A percentile compares a stretch with the other conserved stretches of the same genome.
Evolutionary conservation across 345 rosid genomes (phyloP).

Genomic region (Ailanthus altissimus): DNA sequence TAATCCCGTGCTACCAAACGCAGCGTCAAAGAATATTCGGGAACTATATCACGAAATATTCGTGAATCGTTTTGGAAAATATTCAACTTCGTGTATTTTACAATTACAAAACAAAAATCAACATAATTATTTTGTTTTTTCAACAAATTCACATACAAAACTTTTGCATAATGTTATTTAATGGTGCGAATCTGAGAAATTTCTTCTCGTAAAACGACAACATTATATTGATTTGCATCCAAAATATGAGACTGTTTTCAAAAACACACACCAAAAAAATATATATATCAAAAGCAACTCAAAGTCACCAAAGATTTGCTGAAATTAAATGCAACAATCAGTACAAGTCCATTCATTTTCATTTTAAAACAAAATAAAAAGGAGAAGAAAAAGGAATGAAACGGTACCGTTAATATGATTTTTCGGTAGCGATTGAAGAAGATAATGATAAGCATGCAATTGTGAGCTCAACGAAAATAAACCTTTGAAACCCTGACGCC

Average conservation of each 20-base stretch:
- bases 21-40: background rate
- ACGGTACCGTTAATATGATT: conserved; percentile 17
- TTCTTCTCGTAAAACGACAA: background rate
- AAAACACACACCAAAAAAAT: too few relatives aligned
- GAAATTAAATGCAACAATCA: background rate
- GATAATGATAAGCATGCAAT: background rate
- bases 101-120: background rate
- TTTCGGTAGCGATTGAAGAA: background rate
- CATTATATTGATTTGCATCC: background rate
- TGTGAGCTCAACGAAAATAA: background rate
- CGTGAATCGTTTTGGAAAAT: background rate
- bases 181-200: background rate
- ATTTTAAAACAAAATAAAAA: too few relatives aligned
- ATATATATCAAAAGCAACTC: background rate
- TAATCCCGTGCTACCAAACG: background rate
- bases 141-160: background rate
- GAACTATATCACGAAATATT: background rate
- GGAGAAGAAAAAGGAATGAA: background rate
- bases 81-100: background rate
- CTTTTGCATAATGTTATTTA: too few relatives aligned
- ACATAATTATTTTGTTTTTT: background rate
- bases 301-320: too few relatives aligned
- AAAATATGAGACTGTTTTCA: background rate
- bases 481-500: background rate
- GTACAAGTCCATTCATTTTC: background rate